Conservation (phyloP, 2,329 filamentous ascomycete species). For the Allantophomopsis lycopodina region DNA sequence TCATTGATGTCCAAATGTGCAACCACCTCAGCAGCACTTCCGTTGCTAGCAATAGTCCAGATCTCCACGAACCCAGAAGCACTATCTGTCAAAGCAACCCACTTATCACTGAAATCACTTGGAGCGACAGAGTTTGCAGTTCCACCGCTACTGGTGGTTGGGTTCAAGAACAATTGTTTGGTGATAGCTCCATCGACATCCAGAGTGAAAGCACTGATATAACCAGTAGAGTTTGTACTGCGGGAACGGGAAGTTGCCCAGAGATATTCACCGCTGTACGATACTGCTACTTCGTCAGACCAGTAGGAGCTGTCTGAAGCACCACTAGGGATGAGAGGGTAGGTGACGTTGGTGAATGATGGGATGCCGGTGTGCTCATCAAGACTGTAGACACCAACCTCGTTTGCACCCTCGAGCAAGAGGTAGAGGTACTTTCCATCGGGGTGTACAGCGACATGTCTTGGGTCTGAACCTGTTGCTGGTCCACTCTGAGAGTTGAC, state of each 20-base stretch:
- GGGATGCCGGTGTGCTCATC: conserved; percentile 61
- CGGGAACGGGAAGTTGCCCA: conserved; percentile 76
- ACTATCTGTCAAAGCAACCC: conserved; percentile 81
- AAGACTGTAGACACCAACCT: conserved; percentile 69
- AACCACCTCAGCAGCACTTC: conserved; percentile 63
- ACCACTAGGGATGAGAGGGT: conserved; percentile 67
- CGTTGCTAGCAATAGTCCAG: conserved; percentile 61
- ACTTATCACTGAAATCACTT: conserved; percentile 75
- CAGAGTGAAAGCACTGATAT: conserved; percentile 69
- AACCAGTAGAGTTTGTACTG: conserved; percentile 61
- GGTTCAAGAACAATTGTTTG: conserved; percentile 65
- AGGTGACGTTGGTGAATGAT: conserved; percentile 63
- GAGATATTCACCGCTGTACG: conserved; percentile 56
- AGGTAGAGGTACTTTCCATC: conserved; percentile 69
- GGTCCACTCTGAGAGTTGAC: conserved; percentile 64
- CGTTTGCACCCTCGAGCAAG: conserved; percentile 79
- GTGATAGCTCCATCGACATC: conserved; percentile 57
- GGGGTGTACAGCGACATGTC: conserved; percentile 79
- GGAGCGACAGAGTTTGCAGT: conserved; percentile 79
- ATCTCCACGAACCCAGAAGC: conserved; percentile 81
- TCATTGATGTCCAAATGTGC: conserved; percentile 67
- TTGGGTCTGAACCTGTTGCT: conserved; percentile 58
- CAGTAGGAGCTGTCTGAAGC: conserved; percentile 37
- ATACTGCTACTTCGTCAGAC: conserved; percentile 66
- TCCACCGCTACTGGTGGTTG: conserved; percentile 75